Evolutionary conservation across 176 grass and related monocot species (phyloP), one percentile per base, ranked within the genome.

Genomic region (Chrysopogon serrulatus): DNA sequence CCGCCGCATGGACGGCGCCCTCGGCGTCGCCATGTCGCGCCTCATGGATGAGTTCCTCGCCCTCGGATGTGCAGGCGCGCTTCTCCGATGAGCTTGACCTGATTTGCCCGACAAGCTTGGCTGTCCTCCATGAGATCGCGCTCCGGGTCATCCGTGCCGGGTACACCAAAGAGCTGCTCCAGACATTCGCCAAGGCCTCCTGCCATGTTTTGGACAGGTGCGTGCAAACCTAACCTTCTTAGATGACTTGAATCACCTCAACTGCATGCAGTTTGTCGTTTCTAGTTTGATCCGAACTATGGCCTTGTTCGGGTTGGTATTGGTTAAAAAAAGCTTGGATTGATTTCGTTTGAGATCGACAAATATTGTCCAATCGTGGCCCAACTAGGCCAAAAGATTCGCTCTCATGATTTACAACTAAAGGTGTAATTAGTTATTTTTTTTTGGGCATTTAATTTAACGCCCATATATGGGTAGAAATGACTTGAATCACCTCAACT

Each of bases 181-280:
- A 60, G 11, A 8, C 62, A 7, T 87, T 87, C 85, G 27, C 35
- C 62, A 45, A 39, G 37, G 28, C 62, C 37, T 49, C 48, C 62
- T 76, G 79, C 79, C 37, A 82, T 59, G 71, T 82, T 87, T 18
- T 87, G 3, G 71, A 87, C 48, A 87, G 71, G 85, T 86, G 21
- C 10, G 1, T 21, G 53, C 8, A 2, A 73, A 23, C 4, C 3
- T 33, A n/a, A n/a, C 51, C 17, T 74, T 34, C 24, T 26, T 45
- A 18, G 26, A 47, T 17, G 16, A 6, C 4, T 0, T 18, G 10
- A 45, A 28, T 28, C 6, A 45, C 11, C 23, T 18, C 1, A 47
- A 4, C 41, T 71, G 1, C 68, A 27, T 71, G 1, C 68, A 27
- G 27, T 40, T 23, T 37, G 0, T 37, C 6, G 0, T 8, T 18